Evolutionary conservation across 768 basidiomycete genomes (phyloP), one percentile per base, ranked within the genome.

Genomic region (Termitomyces heimii): DNA sequence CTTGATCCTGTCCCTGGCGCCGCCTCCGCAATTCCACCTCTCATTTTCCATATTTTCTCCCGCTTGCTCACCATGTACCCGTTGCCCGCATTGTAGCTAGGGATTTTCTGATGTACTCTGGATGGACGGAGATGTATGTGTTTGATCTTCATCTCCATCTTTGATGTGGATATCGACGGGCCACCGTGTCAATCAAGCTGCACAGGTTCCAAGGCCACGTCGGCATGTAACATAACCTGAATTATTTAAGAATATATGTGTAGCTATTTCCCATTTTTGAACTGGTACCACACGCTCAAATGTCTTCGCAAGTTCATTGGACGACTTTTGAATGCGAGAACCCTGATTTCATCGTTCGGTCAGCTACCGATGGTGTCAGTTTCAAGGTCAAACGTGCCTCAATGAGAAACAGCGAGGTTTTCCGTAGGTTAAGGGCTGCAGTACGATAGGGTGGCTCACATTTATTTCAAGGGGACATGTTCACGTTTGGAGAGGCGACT

Each of bases 391-490:
- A 73, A 61, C 78, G 79, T 42, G 63, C 71, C 37, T 77, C 78
- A 22, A 71, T 89, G 58, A 68, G 69, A 47, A 75, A 71, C 53
- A 88, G 86, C 64, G 77, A 82, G 63, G 79, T 88, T 57, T 89
- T 89, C 62, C 72, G 87, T 87, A 69, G 56, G 84, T 70, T 20
- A 16, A 20, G n/a, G 6, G 39, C 6, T n/a, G 8, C n/a, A 40
- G 45, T 53, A 26, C 32, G 45, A 52, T 40, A 35, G 22, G 31
- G 32, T 55, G 48, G 55, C 53, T 51, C 53, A 60, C 46, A 44
- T 54, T 31, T 61, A 40, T 51, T 63, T 65, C 12, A 66, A 88
- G 87, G 77, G 28, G 78, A 86, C 65, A 89, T 89, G 88, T 88
- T 89, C 66, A 70, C 74, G 26, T 79, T 79, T 59, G 86, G 85